Percentiles rank a stretch among this genome's conserved stretches.
Conservation (phyloP, 345 rosid species). For the Aurinia saxatilis region DNA sequence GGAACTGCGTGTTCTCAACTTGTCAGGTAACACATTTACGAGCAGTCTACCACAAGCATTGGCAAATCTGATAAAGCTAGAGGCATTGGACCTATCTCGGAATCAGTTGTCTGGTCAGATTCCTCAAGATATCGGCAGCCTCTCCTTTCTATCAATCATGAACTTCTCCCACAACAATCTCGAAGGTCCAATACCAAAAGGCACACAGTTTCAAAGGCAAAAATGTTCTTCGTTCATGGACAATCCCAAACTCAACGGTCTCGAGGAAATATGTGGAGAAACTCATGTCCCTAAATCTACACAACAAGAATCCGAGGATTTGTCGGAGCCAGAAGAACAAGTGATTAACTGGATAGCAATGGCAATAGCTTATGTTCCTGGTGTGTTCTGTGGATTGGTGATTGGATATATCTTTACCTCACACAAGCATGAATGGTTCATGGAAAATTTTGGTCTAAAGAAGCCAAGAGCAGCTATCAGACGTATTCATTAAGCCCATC, state of each 20-base stretch:
- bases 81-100: background rate
- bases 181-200: constrained; percentile 1
- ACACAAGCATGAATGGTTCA: background rate
- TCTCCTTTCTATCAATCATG: background rate
- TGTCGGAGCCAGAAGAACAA: background rate
- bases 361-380: background rate
- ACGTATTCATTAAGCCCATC: background rate
- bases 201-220: constrained; percentile 11
- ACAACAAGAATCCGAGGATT: background rate
- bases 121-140: background rate
- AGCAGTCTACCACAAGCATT: background rate
- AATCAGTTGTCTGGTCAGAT: constrained; percentile 2
- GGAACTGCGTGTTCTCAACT: constrained; percentile 4
- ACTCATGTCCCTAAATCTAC: background rate
- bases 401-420: background rate
- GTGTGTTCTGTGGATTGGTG: background rate
- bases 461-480: background rate
- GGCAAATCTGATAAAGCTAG: background rate
- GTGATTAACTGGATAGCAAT: constrained; percentile 1
- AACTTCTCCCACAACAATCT: constrained; percentile 2
- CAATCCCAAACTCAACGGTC: background rate
- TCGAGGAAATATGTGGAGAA: background rate
- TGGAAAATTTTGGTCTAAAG: background rate
- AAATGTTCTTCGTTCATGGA: background rate
- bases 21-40: constrained; percentile 9